Evolutionary conservation across 805 yeast genomes (phyloP).

Genomic region (Metschnikowia aberdeeniae): DNA sequence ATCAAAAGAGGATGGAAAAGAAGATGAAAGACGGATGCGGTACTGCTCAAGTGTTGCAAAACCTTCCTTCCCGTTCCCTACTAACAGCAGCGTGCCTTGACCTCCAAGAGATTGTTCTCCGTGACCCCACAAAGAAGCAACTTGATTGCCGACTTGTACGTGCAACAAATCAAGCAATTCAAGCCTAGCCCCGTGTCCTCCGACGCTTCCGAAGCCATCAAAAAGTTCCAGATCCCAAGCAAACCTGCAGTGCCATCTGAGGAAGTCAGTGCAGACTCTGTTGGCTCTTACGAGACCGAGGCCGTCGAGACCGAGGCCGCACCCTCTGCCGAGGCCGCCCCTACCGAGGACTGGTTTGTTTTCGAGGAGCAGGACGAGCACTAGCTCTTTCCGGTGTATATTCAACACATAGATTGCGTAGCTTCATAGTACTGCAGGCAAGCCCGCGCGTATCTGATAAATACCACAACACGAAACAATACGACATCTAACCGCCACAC

Average conservation of each 20-base stretch:
- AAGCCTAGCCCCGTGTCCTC: conserved; percentile 76
- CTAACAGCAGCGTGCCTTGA: conserved; percentile 25
- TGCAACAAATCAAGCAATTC: conserved; percentile 82
- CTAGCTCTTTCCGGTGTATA: conserved; percentile 7
- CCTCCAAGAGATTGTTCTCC: conserved; percentile 39
- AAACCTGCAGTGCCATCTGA: conserved; percentile 71
- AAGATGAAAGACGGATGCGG: too few species aligned
- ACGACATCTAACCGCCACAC: too few species aligned
- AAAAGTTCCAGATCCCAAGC: conserved; percentile 78
- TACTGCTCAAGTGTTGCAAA: background rate
- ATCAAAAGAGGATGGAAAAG: too few species aligned
- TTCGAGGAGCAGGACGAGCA: conserved; percentile 66
- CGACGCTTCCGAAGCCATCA: conserved; percentile 74
- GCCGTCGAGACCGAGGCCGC: conserved; percentile 63
- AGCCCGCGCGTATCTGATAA: background rate
- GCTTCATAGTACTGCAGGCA: background rate
- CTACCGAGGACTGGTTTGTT: conserved; percentile 74
- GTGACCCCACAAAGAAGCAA: conserved; percentile 45
- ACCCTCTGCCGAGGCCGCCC: conserved; percentile 31
- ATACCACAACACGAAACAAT: background rate
- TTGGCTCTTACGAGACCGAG: conserved; percentile 63
- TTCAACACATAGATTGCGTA: conserved; percentile 4
- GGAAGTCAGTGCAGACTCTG: conserved; percentile 66
- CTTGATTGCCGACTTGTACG: conserved; percentile 78
- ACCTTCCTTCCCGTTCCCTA: conserved; percentile 4